A percentile compares a stretch with the other conserved stretches of the same genome.
These are phyloP conservation scores for Cryphonectria carpinicola DNA, from an alignment of 2,329 filamentous ascomycete genomes.

Conservation along the genomic window DNA sequence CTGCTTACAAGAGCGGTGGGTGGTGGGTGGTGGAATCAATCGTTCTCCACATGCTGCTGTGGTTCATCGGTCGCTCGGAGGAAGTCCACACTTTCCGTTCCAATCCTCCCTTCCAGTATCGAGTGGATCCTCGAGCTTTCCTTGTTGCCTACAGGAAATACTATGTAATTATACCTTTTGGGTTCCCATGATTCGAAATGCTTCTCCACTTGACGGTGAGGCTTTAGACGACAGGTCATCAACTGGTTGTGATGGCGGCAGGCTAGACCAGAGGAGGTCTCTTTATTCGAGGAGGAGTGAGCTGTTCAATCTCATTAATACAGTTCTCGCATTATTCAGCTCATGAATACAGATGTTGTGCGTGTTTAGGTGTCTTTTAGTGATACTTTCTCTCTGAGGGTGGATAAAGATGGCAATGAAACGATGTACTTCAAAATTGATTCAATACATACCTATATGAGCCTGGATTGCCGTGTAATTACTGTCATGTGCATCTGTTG, in stretches of 20 bases:
- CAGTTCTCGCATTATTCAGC: background rate
- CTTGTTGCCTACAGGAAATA: background rate
- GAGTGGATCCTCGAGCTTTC: background rate
- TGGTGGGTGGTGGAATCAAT: background rate
- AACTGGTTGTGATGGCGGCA: background rate
- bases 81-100: background rate
- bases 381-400: no score
- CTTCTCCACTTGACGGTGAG: background rate
- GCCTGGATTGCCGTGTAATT: background rate
- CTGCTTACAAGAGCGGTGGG: background rate
- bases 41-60: background rate
- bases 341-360: background rate
- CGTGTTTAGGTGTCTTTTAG: background rate
- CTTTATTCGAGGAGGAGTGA: background rate
- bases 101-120: background rate
- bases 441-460: background rate
- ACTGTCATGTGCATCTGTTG: no score
- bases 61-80: background rate
- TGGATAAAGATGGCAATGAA: no score
- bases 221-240: background rate
- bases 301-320: background rate
- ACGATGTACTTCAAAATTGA: background rate
- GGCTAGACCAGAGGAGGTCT: background rate
- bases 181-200: background rate
- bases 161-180: background rate